Percentiles rank a stretch among this genome's conserved stretches.
Evolutionary conservation across 139 green algal species (phyloP).

Genomic region (Deuterostichococcus epilithicus): DNA sequence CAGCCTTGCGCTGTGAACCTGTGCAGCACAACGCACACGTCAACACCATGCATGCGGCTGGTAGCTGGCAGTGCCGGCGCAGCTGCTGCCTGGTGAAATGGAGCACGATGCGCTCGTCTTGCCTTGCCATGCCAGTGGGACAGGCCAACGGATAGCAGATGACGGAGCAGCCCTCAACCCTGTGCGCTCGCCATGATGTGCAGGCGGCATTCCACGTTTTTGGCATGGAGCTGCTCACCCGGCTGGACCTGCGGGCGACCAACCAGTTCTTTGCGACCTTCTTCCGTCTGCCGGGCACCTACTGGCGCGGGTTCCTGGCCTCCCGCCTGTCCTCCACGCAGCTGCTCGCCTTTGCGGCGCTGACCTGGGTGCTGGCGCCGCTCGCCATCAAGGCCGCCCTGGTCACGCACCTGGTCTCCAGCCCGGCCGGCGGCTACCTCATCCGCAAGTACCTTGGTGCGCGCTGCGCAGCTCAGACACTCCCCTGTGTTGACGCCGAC

Average conservation of each 20-base stretch:
- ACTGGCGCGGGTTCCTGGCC: conserved; percentile 89
- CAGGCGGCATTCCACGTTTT: conserved; percentile 85
- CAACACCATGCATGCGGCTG: no score
- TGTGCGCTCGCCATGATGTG: neutral
- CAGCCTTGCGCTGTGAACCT: neutral
- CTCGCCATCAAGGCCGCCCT: conserved; percentile 75
- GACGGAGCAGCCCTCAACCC: neutral
- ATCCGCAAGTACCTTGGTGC: conserved; percentile 34
- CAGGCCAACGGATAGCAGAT: neutral
- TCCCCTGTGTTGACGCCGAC: no score
- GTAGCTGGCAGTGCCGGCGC: no score
- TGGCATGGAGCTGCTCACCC: conserved; percentile 85
- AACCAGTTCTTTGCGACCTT: conserved; percentile 93
- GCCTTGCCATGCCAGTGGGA: neutral
- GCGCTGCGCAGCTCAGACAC: neutral
- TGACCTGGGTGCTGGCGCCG: conserved; percentile 79
- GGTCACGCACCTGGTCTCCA: conserved; percentile 71
- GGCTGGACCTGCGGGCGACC: conserved; percentile 71
- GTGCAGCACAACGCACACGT: no score
- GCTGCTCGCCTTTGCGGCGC: conserved; percentile 87
- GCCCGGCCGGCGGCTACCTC: conserved; percentile 67
- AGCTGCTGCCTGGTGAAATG: no score
- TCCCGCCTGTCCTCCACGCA: conserved; percentile 69
- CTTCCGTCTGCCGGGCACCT: conserved; percentile 74
- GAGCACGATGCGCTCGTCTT: no score